These are phyloP conservation scores for Naganishia randhawae DNA, from an alignment of 768 basidiomycete genomes.

Conservation along the genomic window DNA sequence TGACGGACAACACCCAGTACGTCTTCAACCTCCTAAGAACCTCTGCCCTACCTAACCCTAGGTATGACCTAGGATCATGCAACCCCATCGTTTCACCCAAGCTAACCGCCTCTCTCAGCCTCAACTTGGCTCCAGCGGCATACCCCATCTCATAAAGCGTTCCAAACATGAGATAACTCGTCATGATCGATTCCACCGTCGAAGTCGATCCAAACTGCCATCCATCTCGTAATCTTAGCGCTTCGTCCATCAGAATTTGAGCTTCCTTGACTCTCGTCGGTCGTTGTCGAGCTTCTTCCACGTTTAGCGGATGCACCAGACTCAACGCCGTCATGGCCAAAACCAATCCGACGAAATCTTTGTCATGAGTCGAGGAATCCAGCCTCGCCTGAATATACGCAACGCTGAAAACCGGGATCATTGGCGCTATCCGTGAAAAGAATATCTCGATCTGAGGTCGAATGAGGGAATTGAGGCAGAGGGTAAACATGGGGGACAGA, in stretches of 20 bases:
- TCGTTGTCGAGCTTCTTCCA: constrained; percentile 29
- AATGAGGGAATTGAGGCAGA: constrained; percentile 36
- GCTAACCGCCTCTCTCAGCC: constrained; percentile 36
- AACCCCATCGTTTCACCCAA: constrained; percentile 36
- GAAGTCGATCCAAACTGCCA: constrained; percentile 34
- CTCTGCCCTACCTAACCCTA: constrained; percentile 19
- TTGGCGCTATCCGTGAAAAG: constrained; percentile 38
- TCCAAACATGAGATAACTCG: constrained; percentile 40
- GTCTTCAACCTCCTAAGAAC: constrained; percentile 31
- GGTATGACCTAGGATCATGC: constrained; percentile 9
- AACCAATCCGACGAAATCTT: constrained; percentile 32
- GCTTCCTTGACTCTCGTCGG: constrained; percentile 28
- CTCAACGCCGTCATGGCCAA: constrained; percentile 34
- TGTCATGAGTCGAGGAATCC: constrained; percentile 16
- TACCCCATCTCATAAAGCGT: constrained; percentile 39
- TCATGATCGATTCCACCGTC: constrained; percentile 30
- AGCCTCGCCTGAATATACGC: constrained; percentile 32
- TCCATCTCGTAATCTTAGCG: constrained; percentile 26
- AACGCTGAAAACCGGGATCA: constrained; percentile 38
- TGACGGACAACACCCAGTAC: constrained; percentile 40
- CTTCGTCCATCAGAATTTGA: constrained; percentile 38
- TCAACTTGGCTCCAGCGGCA: constrained; percentile 33
- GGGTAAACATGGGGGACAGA: constrained; percentile 31
- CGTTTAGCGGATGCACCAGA: constrained; percentile 37
- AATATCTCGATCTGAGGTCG: constrained; percentile 38